Conservation (phyloP, 2,329 filamentous ascomycete species). For the Exophiala sp. region DNA sequence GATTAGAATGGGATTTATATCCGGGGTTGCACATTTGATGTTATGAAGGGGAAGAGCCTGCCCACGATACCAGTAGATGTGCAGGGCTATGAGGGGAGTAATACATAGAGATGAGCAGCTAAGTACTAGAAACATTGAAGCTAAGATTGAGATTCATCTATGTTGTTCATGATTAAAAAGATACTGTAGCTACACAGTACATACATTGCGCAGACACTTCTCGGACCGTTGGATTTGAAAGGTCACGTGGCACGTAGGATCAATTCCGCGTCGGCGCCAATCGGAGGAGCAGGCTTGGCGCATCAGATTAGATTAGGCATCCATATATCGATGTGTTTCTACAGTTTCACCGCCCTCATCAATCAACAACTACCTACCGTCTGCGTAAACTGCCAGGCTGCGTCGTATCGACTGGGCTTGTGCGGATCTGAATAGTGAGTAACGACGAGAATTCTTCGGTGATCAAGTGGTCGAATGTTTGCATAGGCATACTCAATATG, state of each 20-base stretch:
- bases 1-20: constrained; percentile 1
- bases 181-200: too few relatives aligned
- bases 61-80: not conserved
- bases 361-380: not conserved
- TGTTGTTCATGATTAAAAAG: too few relatives aligned
- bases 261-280: not conserved
- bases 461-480: too few relatives aligned
- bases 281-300: not conserved
- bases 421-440: not conserved
- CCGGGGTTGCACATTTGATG: not conserved
- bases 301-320: constrained; percentile 13
- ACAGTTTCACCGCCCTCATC: not conserved
- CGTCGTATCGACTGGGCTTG: not conserved
- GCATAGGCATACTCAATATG: not conserved
- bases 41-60: not conserved
- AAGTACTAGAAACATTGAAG: not conserved
- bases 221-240: too few relatives aligned
- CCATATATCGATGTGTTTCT: not conserved
- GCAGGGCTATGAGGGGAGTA: not conserved
- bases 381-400: not conserved
- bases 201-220: too few relatives aligned
- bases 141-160: too few relatives aligned
- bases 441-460: too few relatives aligned
- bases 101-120: not conserved
- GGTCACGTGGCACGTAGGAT: not conserved